Percentiles rank a stretch among this genome's conserved stretches.
These are phyloP conservation scores for Termitomyces heimii DNA, from an alignment of 768 basidiomycete genomes.

Conservation along the genomic window DNA sequence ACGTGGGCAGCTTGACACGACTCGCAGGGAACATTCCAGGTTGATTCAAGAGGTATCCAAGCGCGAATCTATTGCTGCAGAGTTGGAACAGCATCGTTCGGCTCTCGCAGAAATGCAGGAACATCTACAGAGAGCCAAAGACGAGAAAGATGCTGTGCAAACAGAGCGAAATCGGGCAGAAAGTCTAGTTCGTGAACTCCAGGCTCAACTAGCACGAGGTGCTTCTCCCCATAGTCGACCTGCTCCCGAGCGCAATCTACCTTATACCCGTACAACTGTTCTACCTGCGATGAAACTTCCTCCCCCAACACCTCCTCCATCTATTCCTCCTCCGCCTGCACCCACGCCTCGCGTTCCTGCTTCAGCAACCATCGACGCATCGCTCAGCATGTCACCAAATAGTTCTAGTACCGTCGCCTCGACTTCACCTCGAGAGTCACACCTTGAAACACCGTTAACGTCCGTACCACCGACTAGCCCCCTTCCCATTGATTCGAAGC, in stretches of 20 bases:
- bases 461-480: slow-evolving; percentile 42
- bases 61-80: slow-evolving; percentile 64
- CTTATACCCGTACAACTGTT: slow-evolving; percentile 53
- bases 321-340: slow-evolving; percentile 81
- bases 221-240: slow-evolving; percentile 51
- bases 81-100: slow-evolving; percentile 74
- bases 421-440: slow-evolving; percentile 61
- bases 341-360: slow-evolving; percentile 55
- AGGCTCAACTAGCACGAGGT: slow-evolving; percentile 63
- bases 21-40: slow-evolving; percentile 52
- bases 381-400: slow-evolving; percentile 56
- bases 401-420: slow-evolving; percentile 45
- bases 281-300: slow-evolving; percentile 73
- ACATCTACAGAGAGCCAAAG: slow-evolving; percentile 70
- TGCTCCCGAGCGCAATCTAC: slow-evolving; percentile 42
- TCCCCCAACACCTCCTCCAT: slow-evolving; percentile 83
- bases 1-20: slow-evolving; percentile 52
- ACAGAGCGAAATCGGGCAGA: slow-evolving; percentile 70
- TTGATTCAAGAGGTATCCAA: slow-evolving; percentile 70
- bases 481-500: slow-evolving; percentile 47
- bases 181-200: slow-evolving; percentile 66
- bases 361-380: slow-evolving; percentile 39
- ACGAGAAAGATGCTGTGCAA: slow-evolving; percentile 76
- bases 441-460: slow-evolving; percentile 60
- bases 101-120: slow-evolving; percentile 74